These are phyloP conservation scores for Cucumis cinereus DNA, from an alignment of 306 rosid genomes.

Conservation along the genomic window DNA sequence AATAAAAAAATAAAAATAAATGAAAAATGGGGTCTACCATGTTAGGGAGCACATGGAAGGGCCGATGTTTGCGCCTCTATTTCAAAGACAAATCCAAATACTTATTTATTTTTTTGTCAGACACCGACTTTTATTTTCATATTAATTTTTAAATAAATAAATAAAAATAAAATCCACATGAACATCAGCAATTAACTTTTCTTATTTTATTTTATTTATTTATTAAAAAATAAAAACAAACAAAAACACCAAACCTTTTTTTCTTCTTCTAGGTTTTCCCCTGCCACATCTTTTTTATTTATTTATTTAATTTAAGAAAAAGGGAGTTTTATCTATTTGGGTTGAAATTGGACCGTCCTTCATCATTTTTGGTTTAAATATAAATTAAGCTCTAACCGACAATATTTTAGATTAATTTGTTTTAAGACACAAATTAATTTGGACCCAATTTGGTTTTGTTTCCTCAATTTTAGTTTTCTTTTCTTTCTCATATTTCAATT, in stretches of 20 bases:
- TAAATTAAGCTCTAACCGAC: neutral
- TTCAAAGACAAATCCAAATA: neutral
- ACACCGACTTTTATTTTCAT: constrained; percentile 6
- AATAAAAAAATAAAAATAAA: neutral
- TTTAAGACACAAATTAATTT: neutral
- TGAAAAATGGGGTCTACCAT: neutral
- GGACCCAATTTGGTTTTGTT: too few species aligned
- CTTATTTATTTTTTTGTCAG: neutral
- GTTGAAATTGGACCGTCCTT: neutral
- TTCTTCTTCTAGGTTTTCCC: neutral
- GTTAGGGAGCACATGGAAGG: constrained; percentile 6
- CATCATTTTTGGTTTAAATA: neutral
- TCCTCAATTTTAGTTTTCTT: too few species aligned
- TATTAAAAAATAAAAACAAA: too few species aligned
- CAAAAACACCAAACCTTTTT: neutral
- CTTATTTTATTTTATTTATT: too few species aligned
- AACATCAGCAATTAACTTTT: neutral
- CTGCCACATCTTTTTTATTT: neutral
- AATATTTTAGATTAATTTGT: neutral
- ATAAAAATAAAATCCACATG: neutral
- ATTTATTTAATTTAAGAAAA: neutral
- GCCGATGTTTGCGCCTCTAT: neutral
- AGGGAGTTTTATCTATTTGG: neutral
- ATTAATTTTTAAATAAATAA: too few species aligned
- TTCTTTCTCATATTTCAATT: too few species aligned